phyloP scores from a whole-genome alignment of 345 rosid genomes.

The Citrus inodora region DNA sequence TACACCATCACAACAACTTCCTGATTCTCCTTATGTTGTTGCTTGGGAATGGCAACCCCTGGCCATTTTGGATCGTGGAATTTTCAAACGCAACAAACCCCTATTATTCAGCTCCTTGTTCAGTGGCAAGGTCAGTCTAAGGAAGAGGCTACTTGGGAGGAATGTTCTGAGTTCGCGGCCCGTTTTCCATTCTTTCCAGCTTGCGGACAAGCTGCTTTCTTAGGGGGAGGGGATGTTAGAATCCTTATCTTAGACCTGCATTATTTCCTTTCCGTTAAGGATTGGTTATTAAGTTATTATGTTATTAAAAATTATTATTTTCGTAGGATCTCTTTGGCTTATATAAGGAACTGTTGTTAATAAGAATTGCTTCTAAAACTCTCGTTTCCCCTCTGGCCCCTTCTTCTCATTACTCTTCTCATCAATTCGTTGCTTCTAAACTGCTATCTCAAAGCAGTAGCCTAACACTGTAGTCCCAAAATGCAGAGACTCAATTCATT shows the following conservation, averaged over 20 bases:
- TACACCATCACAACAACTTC: neutral
- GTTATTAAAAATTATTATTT: no score
- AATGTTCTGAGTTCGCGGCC: neutral
- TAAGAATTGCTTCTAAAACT: no score
- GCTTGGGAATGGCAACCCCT: neutral
- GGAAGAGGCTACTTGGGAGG: neutral
- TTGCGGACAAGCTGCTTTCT: neutral
- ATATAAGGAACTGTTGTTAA: no score
- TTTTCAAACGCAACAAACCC: neutral
- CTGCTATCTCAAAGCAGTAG: no score
- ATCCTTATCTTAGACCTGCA: rapidly evolving
- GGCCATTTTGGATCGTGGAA: neutral
- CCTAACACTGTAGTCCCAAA: neutral
- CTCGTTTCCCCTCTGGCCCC: no score
- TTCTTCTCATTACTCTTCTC: no score
- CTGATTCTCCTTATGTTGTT: neutral
- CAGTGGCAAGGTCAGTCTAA: neutral
- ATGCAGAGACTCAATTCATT: constrained; percentile 8
- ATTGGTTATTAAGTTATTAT: no score
- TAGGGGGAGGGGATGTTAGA: no score
- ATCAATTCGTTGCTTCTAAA: neutral
- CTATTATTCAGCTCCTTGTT: neutral
- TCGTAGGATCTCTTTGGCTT: no score
- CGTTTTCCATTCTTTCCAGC: neutral
- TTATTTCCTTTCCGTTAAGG: no score